Percentiles rank a stretch among this genome's conserved stretches.
Conservation (phyloP, 495 filamentous ascomycete genomes). For the Trichocladium antarcticum region DNA sequence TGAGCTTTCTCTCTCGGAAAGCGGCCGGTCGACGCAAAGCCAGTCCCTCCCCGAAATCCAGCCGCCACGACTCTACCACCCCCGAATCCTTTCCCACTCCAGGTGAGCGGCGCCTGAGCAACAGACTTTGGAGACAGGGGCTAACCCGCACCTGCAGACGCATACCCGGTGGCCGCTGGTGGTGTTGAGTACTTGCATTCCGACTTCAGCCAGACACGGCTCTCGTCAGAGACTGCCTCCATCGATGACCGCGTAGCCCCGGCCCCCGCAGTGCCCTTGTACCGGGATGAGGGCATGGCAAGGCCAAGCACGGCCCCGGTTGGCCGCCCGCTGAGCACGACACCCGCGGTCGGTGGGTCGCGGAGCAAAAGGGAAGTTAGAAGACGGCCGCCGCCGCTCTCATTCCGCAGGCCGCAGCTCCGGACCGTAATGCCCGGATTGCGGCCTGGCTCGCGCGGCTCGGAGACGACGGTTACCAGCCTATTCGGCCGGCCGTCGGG, state of each 20-base stretch:
- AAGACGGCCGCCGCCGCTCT: constrained; percentile 19
- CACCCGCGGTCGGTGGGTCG: constrained; percentile 1
- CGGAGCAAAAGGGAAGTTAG: constrained; percentile 9
- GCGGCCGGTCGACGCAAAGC: constrained; percentile 16
- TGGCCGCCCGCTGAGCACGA: background rate
- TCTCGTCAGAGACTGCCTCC: constrained; percentile 6
- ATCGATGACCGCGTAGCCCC: constrained; percentile 20
- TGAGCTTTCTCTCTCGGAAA: constrained; percentile 32
- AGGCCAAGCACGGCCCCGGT: constrained; percentile 35
- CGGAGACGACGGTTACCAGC: constrained; percentile 1
- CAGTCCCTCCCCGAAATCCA: constrained; percentile 19
- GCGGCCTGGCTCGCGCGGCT: constrained; percentile 12
- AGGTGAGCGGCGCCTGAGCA: constrained; percentile 24
- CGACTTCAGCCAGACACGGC: constrained; percentile 18
- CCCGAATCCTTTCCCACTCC: constrained; percentile 22
- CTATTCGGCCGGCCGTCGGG: background rate
- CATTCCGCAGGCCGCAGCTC: constrained; percentile 15
- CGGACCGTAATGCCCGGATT: constrained; percentile 1
- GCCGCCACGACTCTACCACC: constrained; percentile 22
- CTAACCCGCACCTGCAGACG: constrained; percentile 22
- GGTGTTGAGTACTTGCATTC: constrained; percentile 23
- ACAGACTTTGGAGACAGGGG: background rate
- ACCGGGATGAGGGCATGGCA: constrained; percentile 16
- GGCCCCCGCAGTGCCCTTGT: constrained; percentile 22
- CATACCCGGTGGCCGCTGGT: constrained; percentile 25